These are phyloP conservation scores for Suillus bovinus DNA, from an alignment of 768 basidiomycete genomes.

Conservation along the genomic window DNA sequence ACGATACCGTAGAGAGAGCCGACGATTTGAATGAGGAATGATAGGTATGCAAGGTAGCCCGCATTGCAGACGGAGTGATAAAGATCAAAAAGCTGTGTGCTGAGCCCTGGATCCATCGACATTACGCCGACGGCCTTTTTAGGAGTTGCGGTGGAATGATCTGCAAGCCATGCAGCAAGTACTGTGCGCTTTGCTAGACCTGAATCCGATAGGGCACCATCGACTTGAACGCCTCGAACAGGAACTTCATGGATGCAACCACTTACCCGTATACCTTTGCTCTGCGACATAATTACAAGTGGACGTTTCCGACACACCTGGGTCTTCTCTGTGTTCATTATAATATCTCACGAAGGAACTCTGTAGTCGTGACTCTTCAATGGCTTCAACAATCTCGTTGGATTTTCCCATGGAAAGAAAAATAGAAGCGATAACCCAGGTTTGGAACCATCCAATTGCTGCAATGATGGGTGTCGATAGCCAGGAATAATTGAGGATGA, in stretches of 20 bases:
- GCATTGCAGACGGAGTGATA: constrained; percentile 2
- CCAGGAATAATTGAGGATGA: constrained; percentile 7
- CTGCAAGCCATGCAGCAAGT: constrained; percentile 7
- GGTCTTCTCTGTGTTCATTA: not conserved
- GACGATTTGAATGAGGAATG: not conserved
- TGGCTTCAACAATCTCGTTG: not conserved
- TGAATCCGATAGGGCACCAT: not conserved
- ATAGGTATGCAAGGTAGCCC: not conserved
- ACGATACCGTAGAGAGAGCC: constrained; percentile 6
- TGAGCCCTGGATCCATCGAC: constrained; percentile 7
- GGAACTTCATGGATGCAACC: not conserved
- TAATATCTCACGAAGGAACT: constrained; percentile 3
- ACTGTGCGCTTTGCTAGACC: constrained; percentile 3
- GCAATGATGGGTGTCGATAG: constrained; percentile 5
- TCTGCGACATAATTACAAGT: constrained; percentile 8
- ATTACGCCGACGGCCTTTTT: not conserved
- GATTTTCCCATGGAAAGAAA: constrained; percentile 2
- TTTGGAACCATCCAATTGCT: constrained; percentile 1
- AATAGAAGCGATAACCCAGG: constrained; percentile 4
- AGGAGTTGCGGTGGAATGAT: not conserved
- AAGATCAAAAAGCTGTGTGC: constrained; percentile 5
- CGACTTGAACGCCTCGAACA: not conserved
- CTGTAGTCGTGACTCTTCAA: constrained; percentile 1
- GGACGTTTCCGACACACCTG: not conserved
- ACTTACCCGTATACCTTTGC: constrained; percentile 3